A percentile compares a stretch with the other conserved stretches of the same genome.
phyloP scores from a whole-genome alignment of 2,329 filamentous ascomycete genomes.

The Exophiala oligosperma region DNA sequence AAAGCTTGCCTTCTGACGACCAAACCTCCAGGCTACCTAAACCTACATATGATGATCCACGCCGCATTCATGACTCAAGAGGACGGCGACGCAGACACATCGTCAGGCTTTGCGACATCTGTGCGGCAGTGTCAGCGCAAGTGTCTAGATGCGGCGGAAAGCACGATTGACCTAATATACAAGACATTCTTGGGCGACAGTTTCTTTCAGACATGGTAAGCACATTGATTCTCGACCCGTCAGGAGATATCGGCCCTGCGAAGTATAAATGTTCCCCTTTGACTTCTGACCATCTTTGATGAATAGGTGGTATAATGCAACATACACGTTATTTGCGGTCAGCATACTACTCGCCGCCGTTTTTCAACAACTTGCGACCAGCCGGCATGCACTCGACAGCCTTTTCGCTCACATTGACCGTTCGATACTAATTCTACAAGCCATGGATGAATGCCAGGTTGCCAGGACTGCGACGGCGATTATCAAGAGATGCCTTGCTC shows the following conservation, averaged over 20 bases:
- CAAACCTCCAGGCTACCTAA: slow-evolving; percentile 35
- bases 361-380: slow-evolving; percentile 38
- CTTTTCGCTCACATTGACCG: slow-evolving; percentile 37
- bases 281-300: background rate
- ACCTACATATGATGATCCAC: slow-evolving; percentile 43
- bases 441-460: slow-evolving; percentile 45
- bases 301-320: slow-evolving; percentile 42
- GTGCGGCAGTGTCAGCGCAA: slow-evolving; percentile 30
- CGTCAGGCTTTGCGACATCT: slow-evolving; percentile 34
- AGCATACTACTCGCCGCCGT: slow-evolving; percentile 33
- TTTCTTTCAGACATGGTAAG: slow-evolving; percentile 44
- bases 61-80: slow-evolving; percentile 30
- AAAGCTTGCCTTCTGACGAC: background rate
- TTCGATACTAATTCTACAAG: slow-evolving; percentile 41
- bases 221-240: background rate
- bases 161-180: slow-evolving; percentile 43
- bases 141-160: slow-evolving; percentile 39
- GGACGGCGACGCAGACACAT: slow-evolving; percentile 11
- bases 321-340: slow-evolving; percentile 42
- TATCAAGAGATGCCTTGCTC: slow-evolving; percentile 15
- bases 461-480: slow-evolving; percentile 36
- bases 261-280: too few relatives aligned
- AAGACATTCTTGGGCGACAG: slow-evolving; percentile 40
- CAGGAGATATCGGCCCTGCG: too few relatives aligned
- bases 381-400: slow-evolving; percentile 32